These are phyloP conservation scores for Neonectria punicea DNA, from an alignment of 2,329 filamentous ascomycete species.

Conservation along the genomic window DNA sequence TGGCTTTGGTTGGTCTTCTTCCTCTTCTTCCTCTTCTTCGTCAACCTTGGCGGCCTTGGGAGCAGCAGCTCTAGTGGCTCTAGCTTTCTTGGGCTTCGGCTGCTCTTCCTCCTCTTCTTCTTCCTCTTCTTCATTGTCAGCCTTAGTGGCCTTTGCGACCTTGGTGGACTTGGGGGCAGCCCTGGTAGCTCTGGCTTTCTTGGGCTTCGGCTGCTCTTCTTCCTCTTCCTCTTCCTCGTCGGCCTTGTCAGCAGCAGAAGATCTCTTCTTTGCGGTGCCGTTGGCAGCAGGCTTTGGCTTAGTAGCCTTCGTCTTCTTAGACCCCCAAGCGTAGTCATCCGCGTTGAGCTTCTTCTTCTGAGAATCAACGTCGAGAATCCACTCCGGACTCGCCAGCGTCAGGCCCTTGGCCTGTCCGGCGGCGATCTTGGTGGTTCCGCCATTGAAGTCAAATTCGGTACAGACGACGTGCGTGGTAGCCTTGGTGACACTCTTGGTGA, in stretches of 20 bases:
- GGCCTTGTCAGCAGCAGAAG: conserved; percentile 34
- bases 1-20: conserved; percentile 41
- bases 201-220: conserved; percentile 43
- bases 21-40: conserved; percentile 40
- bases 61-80: conserved; percentile 24
- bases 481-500: conserved; percentile 59
- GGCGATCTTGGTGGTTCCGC: conserved; percentile 61
- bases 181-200: conserved; percentile 40
- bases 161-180: conserved; percentile 30
- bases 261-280: conserved; percentile 41
- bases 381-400: conserved; percentile 67
- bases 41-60: conserved; percentile 38
- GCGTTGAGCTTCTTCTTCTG: conserved; percentile 38
- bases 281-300: conserved; percentile 34
- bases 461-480: conserved; percentile 67
- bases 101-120: conserved; percentile 33
- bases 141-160: conserved; percentile 33
- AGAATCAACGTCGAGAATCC: conserved; percentile 67
- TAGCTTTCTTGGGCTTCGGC: conserved; percentile 44
- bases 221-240: conserved; percentile 42
- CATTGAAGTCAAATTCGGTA: conserved; percentile 63
- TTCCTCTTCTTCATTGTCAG: conserved; percentile 34
- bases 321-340: conserved; percentile 44
- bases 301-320: conserved; percentile 38
- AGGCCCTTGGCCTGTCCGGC: conserved; percentile 59